phyloP scores from a whole-genome alignment of 495 filamentous ascomycete species.

The Lophiostoma macrostomum region DNA sequence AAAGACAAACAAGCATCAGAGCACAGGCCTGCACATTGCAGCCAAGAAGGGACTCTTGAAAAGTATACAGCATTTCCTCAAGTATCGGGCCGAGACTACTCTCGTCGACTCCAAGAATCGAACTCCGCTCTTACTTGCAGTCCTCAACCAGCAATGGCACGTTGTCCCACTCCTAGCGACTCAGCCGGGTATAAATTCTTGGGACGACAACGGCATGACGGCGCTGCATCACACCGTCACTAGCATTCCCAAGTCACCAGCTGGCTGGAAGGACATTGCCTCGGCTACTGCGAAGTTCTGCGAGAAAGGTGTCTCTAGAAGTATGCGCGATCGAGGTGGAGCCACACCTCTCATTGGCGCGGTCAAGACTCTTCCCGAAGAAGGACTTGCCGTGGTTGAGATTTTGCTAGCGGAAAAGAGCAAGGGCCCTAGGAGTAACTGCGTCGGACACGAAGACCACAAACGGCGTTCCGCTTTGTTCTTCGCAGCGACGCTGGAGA shows the following conservation, averaged over 20 bases:
- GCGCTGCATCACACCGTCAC: constrained; percentile 21
- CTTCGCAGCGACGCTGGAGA: constrained; percentile 25
- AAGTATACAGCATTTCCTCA: constrained; percentile 12
- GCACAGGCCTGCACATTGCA: constrained; percentile 16
- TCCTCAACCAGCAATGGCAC: constrained; percentile 12
- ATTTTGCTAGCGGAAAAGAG: constrained; percentile 5
- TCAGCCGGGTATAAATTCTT: constrained; percentile 22
- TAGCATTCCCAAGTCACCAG: constrained; percentile 14
- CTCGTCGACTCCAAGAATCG: constrained; percentile 6
- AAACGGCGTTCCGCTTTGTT: constrained; percentile 15
- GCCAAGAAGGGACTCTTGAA: constrained; percentile 14
- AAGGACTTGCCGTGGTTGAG: constrained; percentile 20
- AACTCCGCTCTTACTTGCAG: constrained; percentile 24
- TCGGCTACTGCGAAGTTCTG: constrained; percentile 14
- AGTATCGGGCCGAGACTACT: constrained; percentile 14
- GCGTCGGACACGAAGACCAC: constrained; percentile 27
- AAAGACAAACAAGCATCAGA: not conserved
- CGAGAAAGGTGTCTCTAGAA: constrained; percentile 16
- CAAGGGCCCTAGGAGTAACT: constrained; percentile 9
- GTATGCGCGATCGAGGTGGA: constrained; percentile 20
- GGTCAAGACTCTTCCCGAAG: constrained; percentile 21
- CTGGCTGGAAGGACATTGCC: constrained; percentile 21
- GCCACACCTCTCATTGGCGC: constrained; percentile 25
- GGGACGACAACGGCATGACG: constrained; percentile 22
- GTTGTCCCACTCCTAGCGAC: constrained; percentile 22